A percentile compares a stretch with the other conserved stretches of the same genome.
Conservation (phyloP, 2,329 filamentous ascomycete species). For the Fusarium tuaranense region DNA sequence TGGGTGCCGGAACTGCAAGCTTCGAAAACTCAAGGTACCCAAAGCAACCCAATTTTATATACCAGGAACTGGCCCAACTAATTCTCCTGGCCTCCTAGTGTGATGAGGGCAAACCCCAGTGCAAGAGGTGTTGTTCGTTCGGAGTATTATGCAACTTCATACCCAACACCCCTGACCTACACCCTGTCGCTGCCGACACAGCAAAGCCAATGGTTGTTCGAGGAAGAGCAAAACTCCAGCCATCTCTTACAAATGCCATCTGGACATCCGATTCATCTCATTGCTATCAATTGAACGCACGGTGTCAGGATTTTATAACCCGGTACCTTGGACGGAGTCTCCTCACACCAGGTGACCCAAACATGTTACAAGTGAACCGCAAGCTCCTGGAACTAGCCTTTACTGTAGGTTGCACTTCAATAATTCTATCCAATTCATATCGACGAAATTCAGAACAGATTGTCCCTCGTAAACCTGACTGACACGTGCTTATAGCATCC, state of each 20-base stretch:
- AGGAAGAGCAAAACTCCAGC: constrained; percentile 34
- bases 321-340: constrained; percentile 54
- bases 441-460: no score
- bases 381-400: constrained; percentile 54
- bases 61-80: neutral
- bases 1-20: constrained; percentile 64
- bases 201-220: constrained; percentile 29
- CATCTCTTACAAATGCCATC: constrained; percentile 45
- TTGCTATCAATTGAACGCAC: constrained; percentile 51
- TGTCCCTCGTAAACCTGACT: neutral
- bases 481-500: constrained; percentile 49
- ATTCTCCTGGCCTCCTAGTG: constrained; percentile 50
- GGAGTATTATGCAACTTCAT: constrained; percentile 59
- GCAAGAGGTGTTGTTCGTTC: constrained; percentile 56
- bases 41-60: neutral
- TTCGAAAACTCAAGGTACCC: constrained; percentile 60
- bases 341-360: constrained; percentile 50
- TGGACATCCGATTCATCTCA: constrained; percentile 50
- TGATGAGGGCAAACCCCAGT: constrained; percentile 58
- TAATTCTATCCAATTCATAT: neutral
- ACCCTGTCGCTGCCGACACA: constrained; percentile 46
- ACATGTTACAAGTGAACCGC: constrained; percentile 53
- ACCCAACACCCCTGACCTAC: constrained; percentile 51
- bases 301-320: constrained; percentile 56
- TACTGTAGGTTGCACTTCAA: constrained; percentile 44